Evolutionary conservation across 257 asterid species (phyloP).

Genomic region (Solanum piurae): DNA sequence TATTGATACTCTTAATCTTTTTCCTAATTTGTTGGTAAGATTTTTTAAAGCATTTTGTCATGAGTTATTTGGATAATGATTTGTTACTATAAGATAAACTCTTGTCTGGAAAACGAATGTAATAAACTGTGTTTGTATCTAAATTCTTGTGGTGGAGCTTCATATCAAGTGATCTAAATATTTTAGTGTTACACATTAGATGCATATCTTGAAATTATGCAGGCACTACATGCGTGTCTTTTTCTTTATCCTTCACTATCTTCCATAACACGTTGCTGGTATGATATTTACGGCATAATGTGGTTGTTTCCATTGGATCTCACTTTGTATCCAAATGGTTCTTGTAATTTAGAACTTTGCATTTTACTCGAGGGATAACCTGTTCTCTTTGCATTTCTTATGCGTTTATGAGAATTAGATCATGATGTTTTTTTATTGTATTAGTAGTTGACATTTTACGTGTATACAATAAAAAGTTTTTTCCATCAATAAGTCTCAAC

Average conservation of each 20-base stretch:
- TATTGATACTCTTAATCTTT: slow-evolving; percentile 67
- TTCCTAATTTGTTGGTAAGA: slow-evolving; percentile 75
- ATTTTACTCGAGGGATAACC: not conserved
- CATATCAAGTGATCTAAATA: not conserved
- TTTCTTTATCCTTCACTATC: not conserved
- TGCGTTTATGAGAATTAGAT: not conserved
- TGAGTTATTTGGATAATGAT: not conserved
- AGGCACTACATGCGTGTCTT: not conserved
- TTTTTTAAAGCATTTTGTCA: not conserved
- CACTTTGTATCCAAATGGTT: not conserved
- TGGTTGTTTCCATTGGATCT: not conserved
- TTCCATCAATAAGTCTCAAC: not conserved
- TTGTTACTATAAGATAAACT: not conserved
- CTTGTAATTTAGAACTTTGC: not conserved
- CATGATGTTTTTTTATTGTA: not conserved
- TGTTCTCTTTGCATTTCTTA: not conserved
- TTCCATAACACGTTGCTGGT: not conserved
- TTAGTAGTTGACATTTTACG: not conserved
- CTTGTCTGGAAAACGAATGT: not conserved
- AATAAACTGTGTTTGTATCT: not conserved
- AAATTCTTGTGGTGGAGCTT: not conserved
- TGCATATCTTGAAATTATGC: not conserved
- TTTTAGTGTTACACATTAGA: not conserved
- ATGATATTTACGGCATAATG: not conserved
- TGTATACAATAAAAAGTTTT: not conserved